These are phyloP conservation scores for Ensete glaucum DNA, from an alignment of 176 grass and related monocot genomes.

Conservation along the genomic window DNA sequence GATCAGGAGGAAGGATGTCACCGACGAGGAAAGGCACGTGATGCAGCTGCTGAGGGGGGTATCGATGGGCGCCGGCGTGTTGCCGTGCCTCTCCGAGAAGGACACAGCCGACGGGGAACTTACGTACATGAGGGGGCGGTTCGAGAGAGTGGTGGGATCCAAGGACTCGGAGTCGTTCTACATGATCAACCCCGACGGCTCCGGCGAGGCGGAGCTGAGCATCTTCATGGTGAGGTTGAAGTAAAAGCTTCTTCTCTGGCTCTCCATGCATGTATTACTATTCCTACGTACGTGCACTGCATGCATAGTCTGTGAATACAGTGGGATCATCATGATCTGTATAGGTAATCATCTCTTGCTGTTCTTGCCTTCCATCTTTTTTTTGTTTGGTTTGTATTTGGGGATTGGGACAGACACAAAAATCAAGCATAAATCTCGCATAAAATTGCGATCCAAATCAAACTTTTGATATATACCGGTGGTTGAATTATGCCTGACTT, in stretches of 20 bases:
- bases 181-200: slow-evolving; percentile 75
- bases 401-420: too few relatives aligned
- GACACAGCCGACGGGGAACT: slow-evolving; percentile 67
- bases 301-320: background rate
- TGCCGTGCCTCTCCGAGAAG: slow-evolving; percentile 59
- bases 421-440: too few relatives aligned
- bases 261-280: too few relatives aligned
- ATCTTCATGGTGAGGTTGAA: slow-evolving; percentile 96
- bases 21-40: slow-evolving; percentile 73
- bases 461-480: too few relatives aligned
- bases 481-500: too few relatives aligned
- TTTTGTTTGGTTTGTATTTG: too few relatives aligned
- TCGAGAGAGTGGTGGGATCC: slow-evolving; percentile 82
- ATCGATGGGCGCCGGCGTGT: slow-evolving; percentile 89
- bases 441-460: too few relatives aligned
- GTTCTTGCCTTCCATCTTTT: too few relatives aligned
- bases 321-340: background rate
- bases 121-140: slow-evolving; percentile 83
- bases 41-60: slow-evolving; percentile 78
- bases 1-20: slow-evolving; percentile 73
- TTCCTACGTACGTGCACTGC: background rate
- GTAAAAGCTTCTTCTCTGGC: slow-evolving; percentile 21
- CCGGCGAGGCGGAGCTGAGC: slow-evolving; percentile 45
- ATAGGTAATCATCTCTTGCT: too few relatives aligned
- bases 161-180: slow-evolving; percentile 97